Evolutionary conservation across 2,329 filamentous ascomycete species (phyloP), one percentile per base, ranked within the genome.

Genomic region (Microcyclospora pomicola): DNA sequence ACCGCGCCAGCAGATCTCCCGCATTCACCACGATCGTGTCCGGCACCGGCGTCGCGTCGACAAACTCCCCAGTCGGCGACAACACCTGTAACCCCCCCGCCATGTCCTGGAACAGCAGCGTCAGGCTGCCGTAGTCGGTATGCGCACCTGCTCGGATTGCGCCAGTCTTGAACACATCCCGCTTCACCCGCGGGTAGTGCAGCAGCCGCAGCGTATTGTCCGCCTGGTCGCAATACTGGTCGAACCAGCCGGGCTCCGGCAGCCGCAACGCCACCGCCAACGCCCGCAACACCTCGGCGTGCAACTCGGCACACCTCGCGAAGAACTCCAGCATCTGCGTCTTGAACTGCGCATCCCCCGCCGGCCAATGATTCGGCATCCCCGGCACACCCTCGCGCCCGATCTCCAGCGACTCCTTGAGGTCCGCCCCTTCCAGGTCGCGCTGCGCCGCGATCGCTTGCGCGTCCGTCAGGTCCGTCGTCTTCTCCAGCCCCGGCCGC

Each of bases 1-100:
- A 52, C 37, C 86, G 69, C 1, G 83, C 80, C 35, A 95, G 65
- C 48, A 95, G 58, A 55, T 95, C 87, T 1, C 86, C 87, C 0
- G 86, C 86, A 53, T 95, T 95, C 46, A 94, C 73, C 9, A 95
- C 83, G 31, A 91, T 80, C 0, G 84, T 86, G 38, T 77, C 78
- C 28, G 76, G 68, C 42, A 93, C 88, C 0, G 87, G 86, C 6
- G 74, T 84, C 1, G 83, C 87, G 52, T 94, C 75, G 30, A 94
- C 76, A 52, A 87, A 94, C 30, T 51, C 51, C 2, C 82, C 83
- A 31, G 73, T 78, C 0, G 85, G 84, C 35, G 77, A 80, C 51
- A 75, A 71, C 3, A 76, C 73, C 50, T 77, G 72, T 19, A 77
- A 55, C 0, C 73, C 73, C 2, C 73, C 73, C 9, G 68, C 63